phyloP scores from a whole-genome alignment of 2,329 filamentous ascomycete genomes.

The Aspergillus intermedius region DNA sequence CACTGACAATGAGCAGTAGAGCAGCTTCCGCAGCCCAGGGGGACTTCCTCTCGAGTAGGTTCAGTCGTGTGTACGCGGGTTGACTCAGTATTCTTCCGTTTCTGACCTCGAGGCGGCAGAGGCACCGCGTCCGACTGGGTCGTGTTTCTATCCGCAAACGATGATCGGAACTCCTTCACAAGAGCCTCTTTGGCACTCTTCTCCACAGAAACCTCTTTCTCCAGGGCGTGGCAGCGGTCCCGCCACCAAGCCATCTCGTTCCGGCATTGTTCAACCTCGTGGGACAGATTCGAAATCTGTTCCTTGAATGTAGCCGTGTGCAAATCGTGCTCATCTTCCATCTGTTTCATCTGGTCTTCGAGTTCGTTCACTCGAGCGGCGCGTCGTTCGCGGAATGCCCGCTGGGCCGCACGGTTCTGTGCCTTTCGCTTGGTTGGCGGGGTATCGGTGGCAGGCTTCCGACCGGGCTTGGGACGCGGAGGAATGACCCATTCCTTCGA shows the following conservation, averaged over 20 bases:
- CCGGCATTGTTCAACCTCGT: constrained; percentile 60
- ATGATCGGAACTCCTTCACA: constrained; percentile 36
- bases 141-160: constrained; percentile 17
- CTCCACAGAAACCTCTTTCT: constrained; percentile 52
- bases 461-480: constrained; percentile 77
- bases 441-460: constrained; percentile 89
- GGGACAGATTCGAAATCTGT: constrained; percentile 51
- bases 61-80: constrained; percentile 9
- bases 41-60: constrained; percentile 29
- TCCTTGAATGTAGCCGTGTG: constrained; percentile 49
- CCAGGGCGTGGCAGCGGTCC: constrained; percentile 54
- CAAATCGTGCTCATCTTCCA: constrained; percentile 42
- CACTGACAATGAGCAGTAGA: constrained; percentile 58
- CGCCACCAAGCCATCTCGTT: constrained; percentile 43
- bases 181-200: constrained; percentile 38
- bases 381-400: constrained; percentile 81
- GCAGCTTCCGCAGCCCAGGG: constrained; percentile 60
- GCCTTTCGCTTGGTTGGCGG: constrained; percentile 89
- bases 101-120: constrained; percentile 26
- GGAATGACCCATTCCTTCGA: constrained; percentile 82
- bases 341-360: constrained; percentile 45
- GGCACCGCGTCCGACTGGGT: constrained; percentile 32
- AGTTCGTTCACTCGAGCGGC: constrained; percentile 73
- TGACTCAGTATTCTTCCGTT: neutral
- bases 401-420: constrained; percentile 86